These are phyloP conservation scores for Plasmodium vivax DNA, from an alignment of 169 alveolate genomes.

Conservation along the genomic window DNA sequence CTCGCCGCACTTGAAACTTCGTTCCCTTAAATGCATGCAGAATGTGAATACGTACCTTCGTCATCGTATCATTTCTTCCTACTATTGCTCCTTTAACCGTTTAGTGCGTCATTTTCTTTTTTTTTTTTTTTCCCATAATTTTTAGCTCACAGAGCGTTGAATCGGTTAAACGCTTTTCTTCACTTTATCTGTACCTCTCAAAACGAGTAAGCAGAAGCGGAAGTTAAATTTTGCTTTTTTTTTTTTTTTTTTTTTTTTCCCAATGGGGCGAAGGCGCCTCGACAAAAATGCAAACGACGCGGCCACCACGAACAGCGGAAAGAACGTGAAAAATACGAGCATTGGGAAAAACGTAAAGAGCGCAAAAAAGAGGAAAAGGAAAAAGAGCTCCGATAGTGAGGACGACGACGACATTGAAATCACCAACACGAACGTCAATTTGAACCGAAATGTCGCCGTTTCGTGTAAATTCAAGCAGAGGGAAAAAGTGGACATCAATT, in stretches of 20 bases:
- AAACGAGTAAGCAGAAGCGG: background rate
- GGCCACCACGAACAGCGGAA: background rate
- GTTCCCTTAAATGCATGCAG: background rate
- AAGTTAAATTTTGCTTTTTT: background rate
- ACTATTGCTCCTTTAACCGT: background rate
- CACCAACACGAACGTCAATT: slow-evolving; percentile 21
- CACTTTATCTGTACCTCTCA: background rate
- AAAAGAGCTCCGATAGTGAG: slow-evolving; percentile 62
- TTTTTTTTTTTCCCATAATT: background rate
- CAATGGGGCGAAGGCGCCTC: slow-evolving; percentile 69
- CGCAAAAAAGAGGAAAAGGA: slow-evolving; percentile 63
- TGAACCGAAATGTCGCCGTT: slow-evolving; percentile 44
- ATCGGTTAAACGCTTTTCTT: background rate
- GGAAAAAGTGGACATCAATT: slow-evolving; percentile 80
- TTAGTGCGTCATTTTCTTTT: background rate
- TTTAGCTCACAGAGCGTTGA: background rate
- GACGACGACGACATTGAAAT: slow-evolving; percentile 70
- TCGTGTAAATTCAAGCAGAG: slow-evolving; percentile 76
- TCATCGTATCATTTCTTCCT: background rate
- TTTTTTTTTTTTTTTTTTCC: background rate
- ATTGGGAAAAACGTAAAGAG: slow-evolving; percentile 10
- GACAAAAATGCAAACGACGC: slow-evolving; percentile 13
- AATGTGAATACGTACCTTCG: background rate
- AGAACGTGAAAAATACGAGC: background rate
- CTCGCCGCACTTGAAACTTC: background rate